These are phyloP conservation scores for Meredithiella fracta DNA, from an alignment of 2,329 filamentous ascomycete genomes.

Conservation along the genomic window DNA sequence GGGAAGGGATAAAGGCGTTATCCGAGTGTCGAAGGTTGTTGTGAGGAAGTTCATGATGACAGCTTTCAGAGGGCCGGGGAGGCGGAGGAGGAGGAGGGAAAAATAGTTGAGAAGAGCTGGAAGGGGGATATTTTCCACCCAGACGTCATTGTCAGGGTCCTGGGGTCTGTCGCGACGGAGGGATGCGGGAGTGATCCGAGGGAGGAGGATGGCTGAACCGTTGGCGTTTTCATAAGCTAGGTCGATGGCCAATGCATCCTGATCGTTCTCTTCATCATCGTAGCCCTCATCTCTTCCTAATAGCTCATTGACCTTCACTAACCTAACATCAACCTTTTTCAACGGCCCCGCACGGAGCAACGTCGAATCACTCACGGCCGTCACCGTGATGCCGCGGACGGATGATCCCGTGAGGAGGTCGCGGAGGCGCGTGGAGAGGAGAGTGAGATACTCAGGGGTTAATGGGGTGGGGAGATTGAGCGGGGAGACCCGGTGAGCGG, in stretches of 20 bases:
- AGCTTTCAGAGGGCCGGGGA: conserved; percentile 35
- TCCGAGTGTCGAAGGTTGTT: conserved; percentile 39
- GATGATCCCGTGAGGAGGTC: conserved; percentile 41
- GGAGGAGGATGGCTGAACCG: conserved; percentile 36
- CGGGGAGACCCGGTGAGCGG: conserved; percentile 38
- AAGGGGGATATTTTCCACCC: conserved; percentile 3
- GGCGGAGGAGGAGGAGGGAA: conserved; percentile 34
- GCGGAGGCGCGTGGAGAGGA: conserved; percentile 32
- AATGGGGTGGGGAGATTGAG: conserved; percentile 26
- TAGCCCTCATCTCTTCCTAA: conserved; percentile 1
- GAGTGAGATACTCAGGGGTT: conserved; percentile 23
- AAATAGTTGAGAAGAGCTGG: conserved; percentile 23
- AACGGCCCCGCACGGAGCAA: conserved; percentile 28
- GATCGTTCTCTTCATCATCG: conserved; percentile 6
- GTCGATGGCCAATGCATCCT: conserved; percentile 26
- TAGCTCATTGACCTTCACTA: conserved; percentile 21
- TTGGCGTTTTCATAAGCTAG: conserved; percentile 36
- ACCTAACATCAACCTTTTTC: conserved; percentile 31
- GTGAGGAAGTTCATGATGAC: conserved; percentile 35
- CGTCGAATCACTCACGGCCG: conserved; percentile 24
- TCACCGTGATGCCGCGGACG: conserved; percentile 41
- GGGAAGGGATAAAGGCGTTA: conserved; percentile 32
- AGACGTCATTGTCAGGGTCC: neutral
- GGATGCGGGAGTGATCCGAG: conserved; percentile 15
- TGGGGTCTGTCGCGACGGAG: neutral